phyloP scores from a whole-genome alignment of 116 monocot species.

The Cymodocea nodosa region DNA sequence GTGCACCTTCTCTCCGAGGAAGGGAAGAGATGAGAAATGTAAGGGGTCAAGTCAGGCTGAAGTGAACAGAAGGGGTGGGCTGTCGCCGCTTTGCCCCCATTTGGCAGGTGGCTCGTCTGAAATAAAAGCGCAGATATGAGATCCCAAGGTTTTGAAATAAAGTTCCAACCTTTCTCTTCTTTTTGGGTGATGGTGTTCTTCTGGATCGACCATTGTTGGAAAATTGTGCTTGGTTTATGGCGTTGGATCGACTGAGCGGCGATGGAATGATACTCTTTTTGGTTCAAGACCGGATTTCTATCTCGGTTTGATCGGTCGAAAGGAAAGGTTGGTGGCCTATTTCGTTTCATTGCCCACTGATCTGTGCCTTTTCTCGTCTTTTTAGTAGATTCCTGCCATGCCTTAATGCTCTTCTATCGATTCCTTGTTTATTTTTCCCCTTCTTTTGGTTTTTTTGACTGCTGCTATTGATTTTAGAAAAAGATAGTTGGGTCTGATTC shows the following conservation, averaged over 20 bases:
- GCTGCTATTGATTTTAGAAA: neutral
- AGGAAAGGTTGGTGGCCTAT: neutral
- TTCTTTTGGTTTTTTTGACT: neutral
- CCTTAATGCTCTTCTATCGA: neutral
- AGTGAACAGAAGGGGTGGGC: neutral
- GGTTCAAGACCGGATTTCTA: neutral
- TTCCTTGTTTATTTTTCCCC: neutral
- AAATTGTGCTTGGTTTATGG: neutral
- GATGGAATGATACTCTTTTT: neutral
- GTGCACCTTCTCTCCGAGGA: no score
- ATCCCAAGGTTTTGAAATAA: neutral
- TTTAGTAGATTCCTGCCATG: conserved; percentile 3
- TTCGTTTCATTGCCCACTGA: neutral
- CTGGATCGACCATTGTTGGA: neutral
- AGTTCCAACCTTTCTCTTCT: conserved; percentile 1
- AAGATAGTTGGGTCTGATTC: no score
- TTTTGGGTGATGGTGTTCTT: neutral
- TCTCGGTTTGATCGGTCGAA: neutral
- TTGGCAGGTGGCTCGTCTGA: neutral
- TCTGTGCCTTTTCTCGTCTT: neutral
- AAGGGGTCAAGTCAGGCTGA: neutral
- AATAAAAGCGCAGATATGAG: no score
- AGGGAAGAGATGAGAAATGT: no score
- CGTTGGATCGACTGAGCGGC: neutral
- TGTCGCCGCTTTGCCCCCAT: neutral